Conservation (phyloP, 176 grass and related monocot species). For the maize (Zea mays) region DNA sequence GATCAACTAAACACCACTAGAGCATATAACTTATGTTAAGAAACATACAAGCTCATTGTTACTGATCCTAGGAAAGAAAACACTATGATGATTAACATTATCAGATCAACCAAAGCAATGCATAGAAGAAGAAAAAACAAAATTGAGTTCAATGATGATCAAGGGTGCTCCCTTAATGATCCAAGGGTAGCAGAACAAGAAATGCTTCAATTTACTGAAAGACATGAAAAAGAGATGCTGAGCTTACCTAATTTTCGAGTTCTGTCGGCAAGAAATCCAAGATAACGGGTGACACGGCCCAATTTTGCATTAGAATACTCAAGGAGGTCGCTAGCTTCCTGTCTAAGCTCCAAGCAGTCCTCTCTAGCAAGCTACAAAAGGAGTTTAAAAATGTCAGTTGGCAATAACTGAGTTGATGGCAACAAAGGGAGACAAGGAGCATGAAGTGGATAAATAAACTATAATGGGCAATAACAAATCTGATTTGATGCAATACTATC, state of each 20-base stretch:
- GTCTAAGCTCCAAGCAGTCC: conserved; percentile 85
- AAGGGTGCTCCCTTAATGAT: conserved; percentile 10
- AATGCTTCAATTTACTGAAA: conserved; percentile 27
- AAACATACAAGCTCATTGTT: conserved; percentile 1
- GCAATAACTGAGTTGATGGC: conserved; percentile 28
- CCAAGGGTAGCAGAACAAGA: neutral
- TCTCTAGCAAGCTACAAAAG: conserved; percentile 73
- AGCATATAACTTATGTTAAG: conserved; percentile 18
- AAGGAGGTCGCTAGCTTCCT: conserved; percentile 88
- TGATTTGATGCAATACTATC: conserved; percentile 18
- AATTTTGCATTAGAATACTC: conserved; percentile 98
- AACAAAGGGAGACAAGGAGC: conserved; percentile 29
- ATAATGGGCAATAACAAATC: neutral
- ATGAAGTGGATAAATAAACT: conserved; percentile 18
- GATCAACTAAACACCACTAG: conserved; percentile 14
- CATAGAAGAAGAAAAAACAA: conserved; percentile 13
- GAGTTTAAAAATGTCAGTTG: conserved; percentile 33
- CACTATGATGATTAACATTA: neutral
- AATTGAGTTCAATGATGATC: neutral
- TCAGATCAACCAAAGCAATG: neutral
- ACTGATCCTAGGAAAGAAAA: neutral
- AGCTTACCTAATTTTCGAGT: conserved; percentile 87
- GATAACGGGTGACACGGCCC: conserved; percentile 88
- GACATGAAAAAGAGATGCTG: conserved; percentile 16
- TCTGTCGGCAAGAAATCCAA: conserved; percentile 95